Evolutionary conservation across 768 basidiomycete genomes (phyloP).

Genomic region (Phlebiopsis gigantea): DNA sequence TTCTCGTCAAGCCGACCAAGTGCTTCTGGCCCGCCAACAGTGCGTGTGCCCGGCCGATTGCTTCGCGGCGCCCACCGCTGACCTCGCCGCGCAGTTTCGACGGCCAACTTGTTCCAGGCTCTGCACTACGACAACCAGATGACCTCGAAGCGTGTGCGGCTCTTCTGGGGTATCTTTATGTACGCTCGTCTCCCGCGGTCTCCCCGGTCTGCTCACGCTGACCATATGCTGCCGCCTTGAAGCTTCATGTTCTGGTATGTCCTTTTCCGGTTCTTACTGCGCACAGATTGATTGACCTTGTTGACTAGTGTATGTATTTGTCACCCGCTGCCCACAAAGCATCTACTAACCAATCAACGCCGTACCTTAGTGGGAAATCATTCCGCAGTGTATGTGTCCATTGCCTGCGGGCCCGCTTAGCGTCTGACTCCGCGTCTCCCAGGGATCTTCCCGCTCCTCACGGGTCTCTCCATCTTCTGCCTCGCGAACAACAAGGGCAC

Average conservation of each 20-base stretch:
- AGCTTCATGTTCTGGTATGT: constrained; percentile 11
- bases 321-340: background rate
- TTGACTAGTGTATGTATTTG: background rate
- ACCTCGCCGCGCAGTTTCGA: constrained; percentile 12
- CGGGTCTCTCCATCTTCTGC: constrained; percentile 33
- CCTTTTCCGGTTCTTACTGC: background rate
- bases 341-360: background rate
- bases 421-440: background rate
- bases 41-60: constrained; percentile 11
- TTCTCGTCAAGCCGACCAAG: constrained; percentile 48
- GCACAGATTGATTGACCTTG: background rate
- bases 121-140: constrained; percentile 33
- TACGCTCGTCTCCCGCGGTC: constrained; percentile 21
- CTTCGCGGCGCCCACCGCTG: background rate
- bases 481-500: constrained; percentile 27
- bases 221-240: constrained; percentile 2
- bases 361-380: constrained; percentile 26
- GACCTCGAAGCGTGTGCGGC: constrained; percentile 32
- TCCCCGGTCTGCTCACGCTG: background rate
- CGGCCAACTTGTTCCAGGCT: constrained; percentile 28
- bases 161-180: constrained; percentile 36
- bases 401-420: constrained; percentile 10
- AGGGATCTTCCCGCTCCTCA: constrained; percentile 33
- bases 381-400: constrained; percentile 35
- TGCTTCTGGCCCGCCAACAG: constrained; percentile 27